Evolutionary conservation across 192 early-diverging fungal genomes (phyloP).

Genomic region (Lunasporangiospora selenospora): DNA sequence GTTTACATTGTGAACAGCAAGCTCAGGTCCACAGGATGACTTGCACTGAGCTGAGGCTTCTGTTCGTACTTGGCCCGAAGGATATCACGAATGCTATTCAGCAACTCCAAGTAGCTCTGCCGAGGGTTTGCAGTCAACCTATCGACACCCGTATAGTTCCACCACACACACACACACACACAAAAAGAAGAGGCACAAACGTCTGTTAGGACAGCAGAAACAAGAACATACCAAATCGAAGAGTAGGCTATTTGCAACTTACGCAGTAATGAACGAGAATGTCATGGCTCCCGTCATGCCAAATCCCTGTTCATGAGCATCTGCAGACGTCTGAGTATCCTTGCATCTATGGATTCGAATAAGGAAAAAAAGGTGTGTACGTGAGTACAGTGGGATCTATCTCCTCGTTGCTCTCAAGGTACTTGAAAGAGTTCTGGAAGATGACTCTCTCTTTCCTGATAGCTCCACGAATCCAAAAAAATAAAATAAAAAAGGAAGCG

Average conservation of each 20-base stretch:
- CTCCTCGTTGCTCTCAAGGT: too few relatives aligned
- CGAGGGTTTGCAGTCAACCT: constrained; percentile 63
- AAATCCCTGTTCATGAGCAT: constrained; percentile 64
- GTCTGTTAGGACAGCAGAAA: too few relatives aligned
- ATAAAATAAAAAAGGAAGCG: too few relatives aligned
- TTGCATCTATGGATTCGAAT: constrained; percentile 60
- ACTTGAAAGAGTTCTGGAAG: too few relatives aligned
- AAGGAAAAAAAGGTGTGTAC: constrained; percentile 1
- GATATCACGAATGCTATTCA: constrained; percentile 71
- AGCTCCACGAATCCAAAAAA: too few relatives aligned
- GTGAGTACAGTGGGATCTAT: too few relatives aligned
- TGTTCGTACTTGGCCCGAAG: constrained; percentile 72
- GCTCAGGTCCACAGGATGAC: constrained; percentile 42
- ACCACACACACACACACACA: background rate
- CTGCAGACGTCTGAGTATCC: constrained; percentile 84
- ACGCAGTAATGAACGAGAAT: constrained; percentile 69
- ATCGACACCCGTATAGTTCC: background rate
- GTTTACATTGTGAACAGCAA: constrained; percentile 45
- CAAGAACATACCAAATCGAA: background rate
- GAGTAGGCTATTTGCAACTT: background rate
- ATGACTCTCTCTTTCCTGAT: too few relatives aligned
- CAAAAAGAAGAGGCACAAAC: background rate
- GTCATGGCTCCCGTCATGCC: constrained; percentile 77
- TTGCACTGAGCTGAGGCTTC: constrained; percentile 76
- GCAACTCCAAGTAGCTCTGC: constrained; percentile 73